phyloP scores from a whole-genome alignment of 139 green algal species.

The Micractinium conductrix region DNA sequence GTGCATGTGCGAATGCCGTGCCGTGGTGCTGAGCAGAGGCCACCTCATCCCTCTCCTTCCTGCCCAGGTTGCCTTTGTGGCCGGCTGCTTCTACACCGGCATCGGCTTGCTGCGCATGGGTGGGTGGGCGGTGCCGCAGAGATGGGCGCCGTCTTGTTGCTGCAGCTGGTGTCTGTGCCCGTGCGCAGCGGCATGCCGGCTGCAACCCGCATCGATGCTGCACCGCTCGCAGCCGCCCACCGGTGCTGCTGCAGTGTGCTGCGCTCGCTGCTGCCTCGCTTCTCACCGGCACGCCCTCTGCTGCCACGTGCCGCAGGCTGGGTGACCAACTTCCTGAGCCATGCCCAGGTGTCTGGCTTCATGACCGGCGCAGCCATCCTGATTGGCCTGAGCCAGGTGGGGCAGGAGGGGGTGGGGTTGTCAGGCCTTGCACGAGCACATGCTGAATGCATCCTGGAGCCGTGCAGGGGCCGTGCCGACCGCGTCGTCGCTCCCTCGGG shows the following conservation, averaged over 20 bases:
- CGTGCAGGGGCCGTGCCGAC: too few species aligned
- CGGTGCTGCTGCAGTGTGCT: background rate
- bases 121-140: background rate
- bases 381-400: constrained; percentile 53
- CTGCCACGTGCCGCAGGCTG: constrained; percentile 49
- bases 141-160: too few species aligned
- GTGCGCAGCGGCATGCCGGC: background rate
- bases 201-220: background rate
- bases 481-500: too few species aligned
- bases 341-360: constrained; percentile 89
- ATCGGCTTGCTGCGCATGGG: constrained; percentile 80
- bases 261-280: background rate
- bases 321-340: constrained; percentile 86
- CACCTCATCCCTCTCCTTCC: too few species aligned
- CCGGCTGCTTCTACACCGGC: constrained; percentile 74
- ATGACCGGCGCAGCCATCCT: constrained; percentile 88
- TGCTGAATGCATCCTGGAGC: too few species aligned
- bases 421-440: too few species aligned
- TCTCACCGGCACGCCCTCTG: background rate
- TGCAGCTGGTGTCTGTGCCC: background rate
- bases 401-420: too few species aligned
- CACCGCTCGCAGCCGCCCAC: too few species aligned
- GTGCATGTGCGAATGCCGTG: background rate
- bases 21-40: background rate
- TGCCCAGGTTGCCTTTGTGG: constrained; percentile 74